Base-by-base conservation (phyloP, 2,329 filamentous ascomycete genomes). In the Aspergillus pseudonomiae region DNA sequence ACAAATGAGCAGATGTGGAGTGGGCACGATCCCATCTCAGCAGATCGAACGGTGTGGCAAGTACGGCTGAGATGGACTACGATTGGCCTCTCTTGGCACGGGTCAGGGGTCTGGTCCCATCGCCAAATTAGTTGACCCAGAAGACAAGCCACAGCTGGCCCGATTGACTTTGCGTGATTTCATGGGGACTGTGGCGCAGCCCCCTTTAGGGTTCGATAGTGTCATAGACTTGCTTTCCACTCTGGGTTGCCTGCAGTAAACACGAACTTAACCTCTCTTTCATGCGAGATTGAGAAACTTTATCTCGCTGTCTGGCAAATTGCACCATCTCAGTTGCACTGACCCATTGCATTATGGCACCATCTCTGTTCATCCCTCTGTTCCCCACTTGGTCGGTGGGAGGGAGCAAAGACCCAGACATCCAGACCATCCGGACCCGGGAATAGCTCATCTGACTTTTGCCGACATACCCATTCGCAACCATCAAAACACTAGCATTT, bases 41-140 rank as follows among this genome's bases (percentile, higher is more conserved):
- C 9, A n/a, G 48, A 52, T 52, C 48, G 48, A 52, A 32, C 48
- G 48, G n/a, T 52, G 48, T 52, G 48, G 48, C 48, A 52, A 32
- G 48, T 32, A 34, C 48, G 28, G 48, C 46, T 30, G 46, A 32
- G 24, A n/a, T 48, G 26, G 14, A 3, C 30, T 50, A 14, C 26
- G 46, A 50, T 50, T 50, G 46, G 46, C 16, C 14, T 26, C 46
- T 28, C 26, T 50, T 11, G 26, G 46, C 26, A 50, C 16, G 46
- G 46, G 16, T 50, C 46, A 50, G 46, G 46, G 46, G 46, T 30
- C 26, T 28, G 16, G 46, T 28, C 26, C 26, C 46, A 28, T 30
- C 26, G 6, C 14, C 16, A 36, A 7, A 36, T 36, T 36, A 12
- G 12, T 36, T 36, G 34, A 36, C 14, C 34, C 32, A 34, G 32